These are phyloP conservation scores for Paraconiothyrium brasiliense DNA, from an alignment of 2,329 filamentous ascomycete genomes.

Conservation along the genomic window DNA sequence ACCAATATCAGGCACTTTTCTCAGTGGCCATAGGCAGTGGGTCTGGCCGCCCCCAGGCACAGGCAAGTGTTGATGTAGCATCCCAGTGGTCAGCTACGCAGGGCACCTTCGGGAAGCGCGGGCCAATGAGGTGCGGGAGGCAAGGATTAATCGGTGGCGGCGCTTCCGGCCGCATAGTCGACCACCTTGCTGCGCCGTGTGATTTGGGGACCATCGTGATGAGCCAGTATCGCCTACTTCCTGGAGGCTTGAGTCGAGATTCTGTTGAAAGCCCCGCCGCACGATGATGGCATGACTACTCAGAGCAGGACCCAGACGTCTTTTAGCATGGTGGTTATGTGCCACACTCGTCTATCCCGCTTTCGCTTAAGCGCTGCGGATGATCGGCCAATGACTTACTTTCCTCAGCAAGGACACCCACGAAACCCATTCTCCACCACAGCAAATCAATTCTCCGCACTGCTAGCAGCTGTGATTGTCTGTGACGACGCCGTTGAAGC, in stretches of 20 bases:
- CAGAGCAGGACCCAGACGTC: background rate
- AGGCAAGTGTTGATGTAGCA: slow-evolving; percentile 34
- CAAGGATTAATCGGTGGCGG: slow-evolving; percentile 31
- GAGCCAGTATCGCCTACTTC: slow-evolving; percentile 24
- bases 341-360: background rate
- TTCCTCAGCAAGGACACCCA: background rate
- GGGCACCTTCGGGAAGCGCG: slow-evolving; percentile 31
- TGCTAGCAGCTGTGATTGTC: slow-evolving; percentile 11
- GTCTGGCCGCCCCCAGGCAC: slow-evolving; percentile 31
- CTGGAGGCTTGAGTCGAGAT: slow-evolving; percentile 15
- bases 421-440: background rate
- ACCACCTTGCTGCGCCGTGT: slow-evolving; percentile 28
- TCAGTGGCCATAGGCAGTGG: slow-evolving; percentile 33
- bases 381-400: slow-evolving; percentile 14
- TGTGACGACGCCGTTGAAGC: slow-evolving; percentile 13
- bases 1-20: slow-evolving; percentile 25
- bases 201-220: slow-evolving; percentile 37
- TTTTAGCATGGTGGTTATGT: background rate
- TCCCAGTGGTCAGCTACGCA: slow-evolving; percentile 29
- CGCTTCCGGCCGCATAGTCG: slow-evolving; percentile 29
- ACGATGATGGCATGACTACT: slow-evolving; percentile 14
- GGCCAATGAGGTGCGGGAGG: slow-evolving; percentile 35
- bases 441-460: slow-evolving; percentile 15
- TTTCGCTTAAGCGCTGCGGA: slow-evolving; percentile 3
- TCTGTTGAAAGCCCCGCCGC: slow-evolving; percentile 7